phyloP scores from a whole-genome alignment of 768 basidiomycete species.

The Dacryopinax primogenitus region DNA sequence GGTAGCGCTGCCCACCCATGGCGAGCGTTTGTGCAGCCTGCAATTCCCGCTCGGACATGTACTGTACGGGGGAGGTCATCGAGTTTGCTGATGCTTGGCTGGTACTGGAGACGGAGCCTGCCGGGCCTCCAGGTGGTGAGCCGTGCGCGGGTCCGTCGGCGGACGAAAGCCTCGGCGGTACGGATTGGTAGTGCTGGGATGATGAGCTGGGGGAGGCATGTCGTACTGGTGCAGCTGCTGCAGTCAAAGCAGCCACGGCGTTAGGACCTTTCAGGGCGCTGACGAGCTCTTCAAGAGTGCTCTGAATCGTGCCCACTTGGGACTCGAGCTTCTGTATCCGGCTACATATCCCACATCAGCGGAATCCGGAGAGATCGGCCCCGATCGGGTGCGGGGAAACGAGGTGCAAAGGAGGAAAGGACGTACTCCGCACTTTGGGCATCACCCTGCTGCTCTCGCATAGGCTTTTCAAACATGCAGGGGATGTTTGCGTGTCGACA shows the following conservation, averaged over 20 bases:
- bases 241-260: slow-evolving; percentile 11
- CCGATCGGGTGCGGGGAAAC: not conserved
- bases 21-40: not conserved
- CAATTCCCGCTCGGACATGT: not conserved
- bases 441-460: slow-evolving; percentile 37
- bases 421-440: slow-evolving; percentile 70
- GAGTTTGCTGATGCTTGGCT: slow-evolving; percentile 10
- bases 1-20: not conserved
- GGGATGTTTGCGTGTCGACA: slow-evolving; percentile 82
- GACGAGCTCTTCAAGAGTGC: slow-evolving; percentile 66
- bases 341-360: slow-evolving; percentile 22
- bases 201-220: slow-evolving; percentile 14
- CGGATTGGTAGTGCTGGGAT: slow-evolving; percentile 11
- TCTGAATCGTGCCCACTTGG: slow-evolving; percentile 45
- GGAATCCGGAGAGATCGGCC: slow-evolving; percentile 14
- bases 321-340: not conserved
- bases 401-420: not conserved
- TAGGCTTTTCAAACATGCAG: slow-evolving; percentile 91
- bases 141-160: not conserved
- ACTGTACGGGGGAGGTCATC: not conserved
- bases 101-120: not conserved
- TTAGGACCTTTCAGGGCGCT: slow-evolving; percentile 49
- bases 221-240: not conserved
- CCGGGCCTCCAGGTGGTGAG: not conserved
- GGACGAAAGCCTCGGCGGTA: not conserved